Evolutionary conservation across 1,284 basidiomycete species (phyloP), one percentile per base, ranked within the genome.

Genomic region (Heliocybe sulcata): DNA sequence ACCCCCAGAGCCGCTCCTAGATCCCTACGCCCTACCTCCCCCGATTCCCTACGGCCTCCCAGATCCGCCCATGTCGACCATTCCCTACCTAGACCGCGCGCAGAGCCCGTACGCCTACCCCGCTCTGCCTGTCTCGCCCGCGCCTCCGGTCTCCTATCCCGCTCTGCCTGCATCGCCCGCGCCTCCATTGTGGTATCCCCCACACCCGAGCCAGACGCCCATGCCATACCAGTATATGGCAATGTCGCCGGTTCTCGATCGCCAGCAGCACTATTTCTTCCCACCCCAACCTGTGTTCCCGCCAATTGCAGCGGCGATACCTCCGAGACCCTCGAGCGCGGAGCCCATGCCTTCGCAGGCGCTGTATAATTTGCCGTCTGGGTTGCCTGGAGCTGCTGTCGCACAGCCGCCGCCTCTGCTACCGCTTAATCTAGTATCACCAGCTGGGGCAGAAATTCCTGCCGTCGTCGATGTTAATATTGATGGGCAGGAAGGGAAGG

Each of bases 401-500:
- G 56, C 60, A 1, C 61, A 62, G 3, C 64, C 66, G 45, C 62
- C 63, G 1, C 55, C 69, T 6, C 58, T 62, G 22, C 55, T 48
- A 29, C 35, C 33, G 3, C n/a, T 52, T 9, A 31, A n/a, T 20
- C 6, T 42, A 6, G 4, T 42, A n/a, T 6, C 38, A 8, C 38
- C 6, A 6, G 25, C 9, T 20, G 42, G 19, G 23, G 23, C 16
- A 16, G 19, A 16, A n/a, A 20, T 8, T 49, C 9, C 6, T 3
- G 27, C 45, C 57, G 26, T 57, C 62, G 52, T 51, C 56, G 23
- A 58, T 55, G 50, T 59, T 45, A 51, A 35, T 52, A 42, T 54
- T 61, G 11, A 56, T 50, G 26, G 72, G 2, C 76, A 80, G 63
- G 79, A 81, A 62, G 81, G 81, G 48, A 83, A 84, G 63, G 85